phyloP scores from a whole-genome alignment of 2,329 filamentous ascomycete genomes.

The Emmonsiellopsis sp. region DNA sequence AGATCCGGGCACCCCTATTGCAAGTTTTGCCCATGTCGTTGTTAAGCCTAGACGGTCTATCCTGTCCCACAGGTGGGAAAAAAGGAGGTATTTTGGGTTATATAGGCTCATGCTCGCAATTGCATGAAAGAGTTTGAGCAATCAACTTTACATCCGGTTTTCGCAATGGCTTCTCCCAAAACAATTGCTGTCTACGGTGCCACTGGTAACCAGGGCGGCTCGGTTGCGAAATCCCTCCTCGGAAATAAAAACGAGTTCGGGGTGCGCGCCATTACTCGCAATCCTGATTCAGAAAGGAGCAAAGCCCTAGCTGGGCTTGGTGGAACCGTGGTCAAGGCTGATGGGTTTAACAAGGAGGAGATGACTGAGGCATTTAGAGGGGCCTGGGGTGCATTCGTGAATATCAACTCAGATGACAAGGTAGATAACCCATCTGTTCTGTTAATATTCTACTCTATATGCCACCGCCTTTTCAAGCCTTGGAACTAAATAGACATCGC shows the following conservation, averaged over 20 bases:
- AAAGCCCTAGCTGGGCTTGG: conserved; percentile 14
- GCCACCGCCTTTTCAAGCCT: neutral
- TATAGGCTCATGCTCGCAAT: neutral
- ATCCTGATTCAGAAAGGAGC: conserved; percentile 14
- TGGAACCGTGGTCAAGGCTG: conserved; percentile 17
- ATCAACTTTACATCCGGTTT: neutral
- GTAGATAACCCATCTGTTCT: neutral
- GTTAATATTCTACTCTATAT: neutral
- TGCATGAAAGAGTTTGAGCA: neutral
- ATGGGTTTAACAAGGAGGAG: conserved; percentile 12
- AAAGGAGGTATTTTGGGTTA: neutral
- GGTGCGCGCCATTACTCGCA: conserved; percentile 9
- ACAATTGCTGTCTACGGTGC: conserved; percentile 12
- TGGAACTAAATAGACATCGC: neutral
- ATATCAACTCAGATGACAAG: conserved; percentile 13
- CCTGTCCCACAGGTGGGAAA: neutral
- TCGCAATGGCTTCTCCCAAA: conserved; percentile 5
- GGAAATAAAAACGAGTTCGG: neutral
- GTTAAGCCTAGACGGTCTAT: too few species aligned
- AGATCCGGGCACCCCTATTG: neutral
- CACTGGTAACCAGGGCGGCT: conserved; percentile 10
- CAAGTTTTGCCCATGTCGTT: too few species aligned
- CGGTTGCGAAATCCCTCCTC: neutral
- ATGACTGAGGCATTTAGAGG: conserved; percentile 16
- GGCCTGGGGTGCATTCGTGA: conserved; percentile 16